Evolutionary conservation across 2,329 filamentous ascomycete species (phyloP).

Genomic region (Colletotrichum godetiae): DNA sequence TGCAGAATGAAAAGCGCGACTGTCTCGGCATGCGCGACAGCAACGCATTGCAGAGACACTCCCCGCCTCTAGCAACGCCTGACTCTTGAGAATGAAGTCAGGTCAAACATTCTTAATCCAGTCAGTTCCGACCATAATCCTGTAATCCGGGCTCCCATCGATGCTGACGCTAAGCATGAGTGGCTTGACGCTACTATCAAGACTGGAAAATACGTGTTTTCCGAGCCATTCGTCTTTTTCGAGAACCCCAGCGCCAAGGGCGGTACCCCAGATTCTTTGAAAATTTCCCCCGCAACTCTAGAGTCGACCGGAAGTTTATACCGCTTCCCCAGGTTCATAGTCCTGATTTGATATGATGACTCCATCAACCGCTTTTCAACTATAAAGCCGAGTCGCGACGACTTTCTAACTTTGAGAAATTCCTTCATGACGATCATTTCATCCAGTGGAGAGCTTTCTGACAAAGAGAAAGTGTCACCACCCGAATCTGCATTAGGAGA

Average conservation of each 20-base stretch:
- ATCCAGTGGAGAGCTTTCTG: not conserved
- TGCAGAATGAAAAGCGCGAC: not conserved
- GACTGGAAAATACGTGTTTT: not conserved
- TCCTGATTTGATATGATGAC: not conserved
- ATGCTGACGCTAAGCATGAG: not conserved
- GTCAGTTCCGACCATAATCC: not conserved
- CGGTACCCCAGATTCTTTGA: conserved; percentile 12
- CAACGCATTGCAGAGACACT: not conserved
- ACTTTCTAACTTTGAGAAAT: not conserved
- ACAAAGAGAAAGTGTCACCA: not conserved
- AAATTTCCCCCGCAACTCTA: conserved; percentile 11
- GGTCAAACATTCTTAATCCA: not conserved
- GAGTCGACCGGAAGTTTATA: not conserved
- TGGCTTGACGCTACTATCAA: not conserved
- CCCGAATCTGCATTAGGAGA: not conserved
- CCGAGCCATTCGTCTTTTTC: not conserved
- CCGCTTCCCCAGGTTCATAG: not conserved
- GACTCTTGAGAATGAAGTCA: not conserved
- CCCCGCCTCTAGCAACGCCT: too few relatives aligned
- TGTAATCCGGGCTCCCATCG: not conserved
- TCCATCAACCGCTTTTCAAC: not conserved
- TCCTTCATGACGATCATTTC: not conserved
- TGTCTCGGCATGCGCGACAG: not conserved
- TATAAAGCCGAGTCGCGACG: conserved; percentile 13
- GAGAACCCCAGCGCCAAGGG: conserved; percentile 4